Evolutionary conservation across 805 yeast species (phyloP).

Genomic region (Candida insectorum): DNA sequence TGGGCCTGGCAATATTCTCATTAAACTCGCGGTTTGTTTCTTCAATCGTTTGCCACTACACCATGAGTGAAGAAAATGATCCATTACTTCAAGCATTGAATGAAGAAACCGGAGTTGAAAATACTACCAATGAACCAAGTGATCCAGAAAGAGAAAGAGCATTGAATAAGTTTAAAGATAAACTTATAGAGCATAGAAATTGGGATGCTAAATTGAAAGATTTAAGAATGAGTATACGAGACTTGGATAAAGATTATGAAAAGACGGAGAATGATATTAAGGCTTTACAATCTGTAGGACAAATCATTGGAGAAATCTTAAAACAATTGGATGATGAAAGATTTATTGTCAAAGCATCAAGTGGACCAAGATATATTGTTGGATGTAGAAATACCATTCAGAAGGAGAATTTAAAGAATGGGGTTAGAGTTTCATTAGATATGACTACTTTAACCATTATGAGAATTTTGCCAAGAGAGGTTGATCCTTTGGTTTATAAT

Average conservation of each 20-base stretch:
- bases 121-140: constrained; percentile 18
- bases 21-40: too few relatives aligned
- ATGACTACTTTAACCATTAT: constrained; percentile 97
- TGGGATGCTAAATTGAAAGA: constrained; percentile 91
- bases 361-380: constrained; percentile 96
- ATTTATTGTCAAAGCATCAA: constrained; percentile 92
- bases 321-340: constrained; percentile 93
- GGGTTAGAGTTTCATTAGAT: constrained; percentile 94
- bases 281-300: constrained; percentile 96
- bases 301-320: constrained; percentile 93
- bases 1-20: too few relatives aligned
- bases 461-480: constrained; percentile 96
- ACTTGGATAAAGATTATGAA: constrained; percentile 75
- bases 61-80: constrained; percentile 15
- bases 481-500: constrained; percentile 95
- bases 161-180: constrained; percentile 72
- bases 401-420: constrained; percentile 79
- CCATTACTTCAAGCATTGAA: constrained; percentile 17
- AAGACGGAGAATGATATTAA: constrained; percentile 96
- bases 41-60: constrained; percentile 7
- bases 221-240: constrained; percentile 78
- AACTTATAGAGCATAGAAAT: constrained; percentile 86
- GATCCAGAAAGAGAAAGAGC: constrained; percentile 76
- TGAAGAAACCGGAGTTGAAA: constrained; percentile 11
- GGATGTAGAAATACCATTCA: constrained; percentile 94